These are phyloP conservation scores for Pythium vanterpoolii DNA, from an alignment of 352 stramenopile genomes.

Conservation along the genomic window DNA sequence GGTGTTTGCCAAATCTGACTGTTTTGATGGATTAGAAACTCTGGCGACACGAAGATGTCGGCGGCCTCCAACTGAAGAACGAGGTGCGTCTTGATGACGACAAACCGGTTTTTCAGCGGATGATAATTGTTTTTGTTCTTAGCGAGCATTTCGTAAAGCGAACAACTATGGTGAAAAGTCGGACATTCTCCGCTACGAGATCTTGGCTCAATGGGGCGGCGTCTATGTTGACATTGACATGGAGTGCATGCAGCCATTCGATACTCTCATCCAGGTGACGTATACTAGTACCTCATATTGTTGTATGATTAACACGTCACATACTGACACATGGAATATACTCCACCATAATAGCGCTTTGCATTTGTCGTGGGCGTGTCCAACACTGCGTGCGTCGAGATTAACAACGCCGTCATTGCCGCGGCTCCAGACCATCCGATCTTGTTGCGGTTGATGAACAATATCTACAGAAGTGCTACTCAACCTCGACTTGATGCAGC, in stretches of 20 bases:
- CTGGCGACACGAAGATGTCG: constrained; percentile 46
- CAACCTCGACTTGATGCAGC: constrained; percentile 20
- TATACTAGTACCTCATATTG: background rate
- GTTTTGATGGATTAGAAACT: constrained; percentile 26
- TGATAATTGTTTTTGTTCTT: background rate
- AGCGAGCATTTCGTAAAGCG: constrained; percentile 42
- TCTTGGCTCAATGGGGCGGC: constrained; percentile 47
- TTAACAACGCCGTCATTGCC: constrained; percentile 71
- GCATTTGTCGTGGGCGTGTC: constrained; percentile 57
- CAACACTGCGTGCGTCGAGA: constrained; percentile 64
- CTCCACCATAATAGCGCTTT: constrained; percentile 24
- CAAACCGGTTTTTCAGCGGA: background rate
- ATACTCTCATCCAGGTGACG: constrained; percentile 30
- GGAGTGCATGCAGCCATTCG: constrained; percentile 50
- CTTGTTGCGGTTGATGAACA: constrained; percentile 29
- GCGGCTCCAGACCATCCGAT: constrained; percentile 30
- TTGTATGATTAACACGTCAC: background rate
- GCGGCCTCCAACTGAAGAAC: constrained; percentile 28
- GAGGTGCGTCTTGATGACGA: constrained; percentile 20
- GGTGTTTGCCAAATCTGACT: background rate
- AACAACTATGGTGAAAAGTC: constrained; percentile 68
- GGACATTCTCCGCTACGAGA: constrained; percentile 74
- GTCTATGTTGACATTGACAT: constrained; percentile 76
- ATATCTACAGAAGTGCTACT: constrained; percentile 18
- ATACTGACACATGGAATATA: background rate